These are phyloP conservation scores for Leccinum aurantiacum DNA, from an alignment of 768 basidiomycete species.

Conservation along the genomic window DNA sequence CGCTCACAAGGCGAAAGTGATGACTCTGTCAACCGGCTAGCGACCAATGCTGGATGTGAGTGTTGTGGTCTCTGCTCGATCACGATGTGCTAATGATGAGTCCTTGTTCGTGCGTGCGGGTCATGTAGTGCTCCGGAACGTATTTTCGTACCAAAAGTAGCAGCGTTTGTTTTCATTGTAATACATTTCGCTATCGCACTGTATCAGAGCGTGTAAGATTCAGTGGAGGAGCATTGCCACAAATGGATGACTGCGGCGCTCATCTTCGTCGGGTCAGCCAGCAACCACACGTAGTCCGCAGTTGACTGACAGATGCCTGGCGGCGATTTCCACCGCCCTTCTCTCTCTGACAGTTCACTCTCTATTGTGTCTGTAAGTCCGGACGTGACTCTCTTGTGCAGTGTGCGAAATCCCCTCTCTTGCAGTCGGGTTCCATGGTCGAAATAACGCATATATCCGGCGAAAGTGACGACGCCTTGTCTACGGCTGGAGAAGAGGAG, in stretches of 20 bases:
- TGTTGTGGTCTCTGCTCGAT: constrained; percentile 17
- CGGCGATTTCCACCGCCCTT: constrained; percentile 24
- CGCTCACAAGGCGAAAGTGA: constrained; percentile 95
- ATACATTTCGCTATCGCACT: constrained; percentile 11
- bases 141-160: constrained; percentile 95
- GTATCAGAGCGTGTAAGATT: not conserved
- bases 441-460: constrained; percentile 56
- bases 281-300: constrained; percentile 8
- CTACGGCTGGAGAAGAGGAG: constrained; percentile 45
- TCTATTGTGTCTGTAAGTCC: constrained; percentile 50
- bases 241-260: constrained; percentile 21
- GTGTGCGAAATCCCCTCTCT: constrained; percentile 10
- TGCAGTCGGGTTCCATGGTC: constrained; percentile 64
- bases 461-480: constrained; percentile 16
- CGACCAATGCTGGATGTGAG: constrained; percentile 93
- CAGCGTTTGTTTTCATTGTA: constrained; percentile 16
- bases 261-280: constrained; percentile 1
- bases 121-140: constrained; percentile 84
- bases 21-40: constrained; percentile 94
- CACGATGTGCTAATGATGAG: constrained; percentile 9
- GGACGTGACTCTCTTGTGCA: not conserved
- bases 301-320: constrained; percentile 4
- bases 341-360: constrained; percentile 45
- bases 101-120: constrained; percentile 4
- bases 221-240: constrained; percentile 15